Conservation (phyloP, 2,329 filamentous ascomycete genomes). For the Sordariomycetes sp. region DNA sequence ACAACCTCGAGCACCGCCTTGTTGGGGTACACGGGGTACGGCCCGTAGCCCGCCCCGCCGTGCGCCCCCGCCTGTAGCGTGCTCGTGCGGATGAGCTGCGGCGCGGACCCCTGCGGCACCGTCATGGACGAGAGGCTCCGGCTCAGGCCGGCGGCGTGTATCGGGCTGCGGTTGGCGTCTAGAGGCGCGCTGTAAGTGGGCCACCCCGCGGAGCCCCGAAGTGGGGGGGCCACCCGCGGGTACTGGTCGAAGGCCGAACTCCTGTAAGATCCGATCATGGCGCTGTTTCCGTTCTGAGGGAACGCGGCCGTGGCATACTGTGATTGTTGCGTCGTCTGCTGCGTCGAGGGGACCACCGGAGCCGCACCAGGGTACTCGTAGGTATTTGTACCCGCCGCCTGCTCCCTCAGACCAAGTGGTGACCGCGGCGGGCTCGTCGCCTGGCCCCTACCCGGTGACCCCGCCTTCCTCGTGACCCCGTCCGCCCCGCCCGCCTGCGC, state of each 20-base stretch:
- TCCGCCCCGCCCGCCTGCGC: conserved; percentile 15
- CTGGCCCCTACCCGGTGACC: conserved; percentile 25
- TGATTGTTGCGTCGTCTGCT: conserved; percentile 1
- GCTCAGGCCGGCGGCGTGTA: conserved; percentile 27
- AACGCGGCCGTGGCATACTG: conserved; percentile 22
- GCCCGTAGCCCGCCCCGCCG: conserved; percentile 45
- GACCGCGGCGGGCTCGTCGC: conserved; percentile 26
- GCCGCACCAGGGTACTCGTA: conserved; percentile 27
- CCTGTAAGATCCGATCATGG: conserved; percentile 43
- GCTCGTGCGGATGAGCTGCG: conserved; percentile 42
- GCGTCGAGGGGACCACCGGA: background rate
- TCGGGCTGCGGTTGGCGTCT: conserved; percentile 24
- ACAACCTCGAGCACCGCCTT: conserved; percentile 79
- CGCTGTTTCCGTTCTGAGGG: conserved; percentile 24
- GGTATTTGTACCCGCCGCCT: conserved; percentile 27
- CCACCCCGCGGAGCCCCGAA: conserved; percentile 27
- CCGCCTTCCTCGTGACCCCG: conserved; percentile 24
- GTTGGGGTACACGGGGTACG: conserved; percentile 67
- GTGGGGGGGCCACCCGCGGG: conserved; percentile 17
- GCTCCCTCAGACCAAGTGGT: conserved; percentile 15
- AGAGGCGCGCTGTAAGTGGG: conserved; percentile 26
- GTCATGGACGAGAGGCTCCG: conserved; percentile 34
- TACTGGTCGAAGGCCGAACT: conserved; percentile 35
- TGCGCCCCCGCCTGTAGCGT: conserved; percentile 28
- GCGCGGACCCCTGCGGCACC: conserved; percentile 28